Evolutionary conservation across 805 yeast species (phyloP).

Genomic region (Monosporozyma aerobia): DNA sequence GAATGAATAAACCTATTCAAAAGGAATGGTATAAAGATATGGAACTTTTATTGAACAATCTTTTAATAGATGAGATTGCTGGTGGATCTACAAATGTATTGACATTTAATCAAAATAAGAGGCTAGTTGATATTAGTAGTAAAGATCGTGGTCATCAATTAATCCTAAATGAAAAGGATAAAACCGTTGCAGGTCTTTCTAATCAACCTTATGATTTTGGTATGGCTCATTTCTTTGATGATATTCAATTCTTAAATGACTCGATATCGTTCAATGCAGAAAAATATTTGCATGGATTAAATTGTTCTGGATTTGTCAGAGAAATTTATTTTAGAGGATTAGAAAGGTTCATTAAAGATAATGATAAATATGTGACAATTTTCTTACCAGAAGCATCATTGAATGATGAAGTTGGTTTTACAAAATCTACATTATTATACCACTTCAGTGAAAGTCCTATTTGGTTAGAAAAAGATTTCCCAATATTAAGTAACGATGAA

Average conservation of each 20-base stretch:
- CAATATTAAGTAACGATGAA: conserved; percentile 1
- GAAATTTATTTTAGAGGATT: conserved; percentile 58
- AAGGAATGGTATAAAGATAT: conserved; percentile 18
- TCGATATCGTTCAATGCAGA: conserved; percentile 40
- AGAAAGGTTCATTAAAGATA: conserved; percentile 36
- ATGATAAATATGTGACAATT: conserved; percentile 44
- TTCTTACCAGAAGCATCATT: conserved; percentile 41
- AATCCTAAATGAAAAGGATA: conserved; percentile 27
- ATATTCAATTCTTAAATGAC: conserved; percentile 19
- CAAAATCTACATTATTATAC: conserved; percentile 41
- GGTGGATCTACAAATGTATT: conserved; percentile 33
- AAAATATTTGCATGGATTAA: conserved; percentile 50
- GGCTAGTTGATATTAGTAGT: conserved; percentile 10
- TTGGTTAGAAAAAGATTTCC: conserved; percentile 15
- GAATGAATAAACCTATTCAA: conserved; percentile 6
- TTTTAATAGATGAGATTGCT: conserved; percentile 33
- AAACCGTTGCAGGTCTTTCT: conserved; percentile 25
- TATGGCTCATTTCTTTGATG: conserved; percentile 40
- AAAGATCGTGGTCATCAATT: conserved; percentile 31
- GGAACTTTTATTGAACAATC: conserved; percentile 17
- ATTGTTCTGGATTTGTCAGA: conserved; percentile 55
- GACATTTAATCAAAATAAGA: background rate
- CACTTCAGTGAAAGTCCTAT: conserved; percentile 40
- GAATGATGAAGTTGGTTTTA: conserved; percentile 26
- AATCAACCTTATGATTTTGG: conserved; percentile 41